Evolutionary conservation across 495 filamentous ascomycete species (phyloP).

Genomic region (Aspergillus baeticus): DNA sequence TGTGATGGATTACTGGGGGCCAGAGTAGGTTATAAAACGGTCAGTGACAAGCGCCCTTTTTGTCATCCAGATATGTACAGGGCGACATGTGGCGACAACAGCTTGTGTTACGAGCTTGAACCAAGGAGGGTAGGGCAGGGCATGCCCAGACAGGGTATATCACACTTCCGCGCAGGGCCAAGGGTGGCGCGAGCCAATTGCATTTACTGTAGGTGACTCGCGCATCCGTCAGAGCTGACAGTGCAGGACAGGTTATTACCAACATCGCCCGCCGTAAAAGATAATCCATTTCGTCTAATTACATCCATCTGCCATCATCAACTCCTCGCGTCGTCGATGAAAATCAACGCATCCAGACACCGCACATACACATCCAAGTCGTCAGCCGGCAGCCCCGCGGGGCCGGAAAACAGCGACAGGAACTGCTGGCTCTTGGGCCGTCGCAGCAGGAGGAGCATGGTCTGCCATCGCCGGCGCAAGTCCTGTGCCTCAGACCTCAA

Average conservation of each 20-base stretch:
- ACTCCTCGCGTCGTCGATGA: not conserved
- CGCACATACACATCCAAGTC: not conserved
- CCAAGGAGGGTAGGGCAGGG: not conserved
- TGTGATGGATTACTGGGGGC: not conserved
- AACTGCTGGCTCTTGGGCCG: constrained; percentile 2
- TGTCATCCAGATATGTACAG: not conserved
- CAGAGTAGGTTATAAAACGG: not conserved
- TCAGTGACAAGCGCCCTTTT: not conserved
- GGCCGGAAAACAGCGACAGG: not conserved
- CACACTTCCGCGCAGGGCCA: not conserved
- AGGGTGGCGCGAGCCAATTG: not conserved
- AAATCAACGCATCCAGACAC: constrained; percentile 2
- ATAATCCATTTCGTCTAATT: too few species aligned
- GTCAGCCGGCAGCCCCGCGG: not conserved
- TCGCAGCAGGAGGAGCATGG: constrained; percentile 2
- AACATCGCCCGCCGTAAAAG: not conserved
- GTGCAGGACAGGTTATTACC: not conserved
- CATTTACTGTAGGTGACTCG: too few species aligned
- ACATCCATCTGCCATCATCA: too few species aligned
- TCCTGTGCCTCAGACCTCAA: not conserved
- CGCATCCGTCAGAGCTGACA: constrained; percentile 3
- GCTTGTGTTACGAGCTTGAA: not conserved
- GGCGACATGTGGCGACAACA: not conserved
- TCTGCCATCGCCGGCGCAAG: constrained; percentile 4
- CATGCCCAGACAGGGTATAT: not conserved